Percentiles rank a stretch among this genome's conserved stretches.
Conservation (phyloP, 176 grass and related monocot genomes). For the Musa schizocarpa region DNA sequence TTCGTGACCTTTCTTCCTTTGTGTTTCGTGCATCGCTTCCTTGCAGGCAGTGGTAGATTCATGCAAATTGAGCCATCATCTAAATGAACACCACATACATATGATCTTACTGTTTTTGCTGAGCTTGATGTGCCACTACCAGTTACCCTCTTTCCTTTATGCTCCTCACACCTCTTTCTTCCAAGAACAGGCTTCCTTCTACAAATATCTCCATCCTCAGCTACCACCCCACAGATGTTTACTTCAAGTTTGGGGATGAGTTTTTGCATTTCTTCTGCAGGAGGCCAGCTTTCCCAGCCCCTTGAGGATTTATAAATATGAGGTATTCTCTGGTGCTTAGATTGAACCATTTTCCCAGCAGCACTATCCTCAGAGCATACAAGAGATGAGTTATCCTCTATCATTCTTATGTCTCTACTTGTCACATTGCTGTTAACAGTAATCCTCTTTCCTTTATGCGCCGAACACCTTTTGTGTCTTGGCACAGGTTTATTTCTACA, state of each 20-base stretch:
- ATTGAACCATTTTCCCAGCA: not conserved
- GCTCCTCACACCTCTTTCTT: constrained; percentile 29
- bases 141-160: constrained; percentile 25
- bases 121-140: constrained; percentile 13
- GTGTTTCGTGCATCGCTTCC: constrained; percentile 43
- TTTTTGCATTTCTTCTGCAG: not conserved
- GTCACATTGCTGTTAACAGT: constrained; percentile 14
- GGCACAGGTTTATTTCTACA: constrained; percentile 30
- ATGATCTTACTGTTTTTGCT: constrained; percentile 19
- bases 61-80: constrained; percentile 34
- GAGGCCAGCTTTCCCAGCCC: not conserved
- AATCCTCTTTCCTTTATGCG: constrained; percentile 42
- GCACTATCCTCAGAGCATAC: not conserved
- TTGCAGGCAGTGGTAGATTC: constrained; percentile 27
- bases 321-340: no score
- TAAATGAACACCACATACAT: constrained; percentile 32
- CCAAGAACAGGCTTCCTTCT: constrained; percentile 14
- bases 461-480: constrained; percentile 28
- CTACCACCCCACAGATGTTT: constrained; percentile 10
- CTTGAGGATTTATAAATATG: not conserved
- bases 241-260: not conserved
- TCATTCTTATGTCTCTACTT: constrained; percentile 1
- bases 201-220: constrained; percentile 1
- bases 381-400: not conserved
- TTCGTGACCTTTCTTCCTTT: constrained; percentile 17